phyloP scores from a whole-genome alignment of 2,329 filamentous ascomycete genomes.

The Bipolaris zeicola region DNA sequence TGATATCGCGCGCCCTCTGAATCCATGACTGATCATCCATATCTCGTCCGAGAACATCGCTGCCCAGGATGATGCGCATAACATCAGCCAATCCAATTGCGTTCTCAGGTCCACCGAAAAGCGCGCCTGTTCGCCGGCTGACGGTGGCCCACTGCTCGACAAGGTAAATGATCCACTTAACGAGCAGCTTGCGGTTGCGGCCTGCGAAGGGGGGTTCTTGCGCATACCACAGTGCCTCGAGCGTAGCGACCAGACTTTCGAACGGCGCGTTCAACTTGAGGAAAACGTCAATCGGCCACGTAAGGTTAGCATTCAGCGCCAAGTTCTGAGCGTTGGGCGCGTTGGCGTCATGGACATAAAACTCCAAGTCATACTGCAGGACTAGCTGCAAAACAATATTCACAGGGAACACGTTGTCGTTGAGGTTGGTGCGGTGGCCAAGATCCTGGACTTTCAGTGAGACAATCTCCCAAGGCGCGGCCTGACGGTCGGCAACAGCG shows the following conservation, averaged over 20 bases:
- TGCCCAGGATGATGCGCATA: constrained; percentile 51
- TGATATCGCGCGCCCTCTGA: constrained; percentile 36
- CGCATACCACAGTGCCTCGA: constrained; percentile 71
- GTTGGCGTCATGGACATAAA: constrained; percentile 52
- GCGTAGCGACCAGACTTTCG: constrained; percentile 65
- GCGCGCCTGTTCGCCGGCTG: constrained; percentile 57
- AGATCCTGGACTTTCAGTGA: constrained; percentile 64
- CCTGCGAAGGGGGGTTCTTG: constrained; percentile 69
- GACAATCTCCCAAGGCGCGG: constrained; percentile 72
- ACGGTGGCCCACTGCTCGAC: constrained; percentile 65
- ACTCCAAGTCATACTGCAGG: constrained; percentile 53
- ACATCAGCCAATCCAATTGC: constrained; percentile 52
- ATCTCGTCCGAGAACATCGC: constrained; percentile 46
- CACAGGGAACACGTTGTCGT: constrained; percentile 62
- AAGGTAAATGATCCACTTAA: constrained; percentile 66
- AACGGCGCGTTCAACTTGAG: constrained; percentile 66
- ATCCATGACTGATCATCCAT: constrained; percentile 46
- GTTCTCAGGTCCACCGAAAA: constrained; percentile 67
- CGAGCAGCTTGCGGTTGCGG: constrained; percentile 60
- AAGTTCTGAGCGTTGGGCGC: constrained; percentile 19
- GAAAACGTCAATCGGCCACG: constrained; percentile 70
- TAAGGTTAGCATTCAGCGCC: constrained; percentile 41
- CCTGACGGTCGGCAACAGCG: constrained; percentile 54
- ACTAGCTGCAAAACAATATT: constrained; percentile 46
- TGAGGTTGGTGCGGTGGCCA: constrained; percentile 61